Evolutionary conservation across 2,329 filamentous ascomycete genomes (phyloP), one percentile per base, ranked within the genome.

Genomic region (Fusarium nematophilum): DNA sequence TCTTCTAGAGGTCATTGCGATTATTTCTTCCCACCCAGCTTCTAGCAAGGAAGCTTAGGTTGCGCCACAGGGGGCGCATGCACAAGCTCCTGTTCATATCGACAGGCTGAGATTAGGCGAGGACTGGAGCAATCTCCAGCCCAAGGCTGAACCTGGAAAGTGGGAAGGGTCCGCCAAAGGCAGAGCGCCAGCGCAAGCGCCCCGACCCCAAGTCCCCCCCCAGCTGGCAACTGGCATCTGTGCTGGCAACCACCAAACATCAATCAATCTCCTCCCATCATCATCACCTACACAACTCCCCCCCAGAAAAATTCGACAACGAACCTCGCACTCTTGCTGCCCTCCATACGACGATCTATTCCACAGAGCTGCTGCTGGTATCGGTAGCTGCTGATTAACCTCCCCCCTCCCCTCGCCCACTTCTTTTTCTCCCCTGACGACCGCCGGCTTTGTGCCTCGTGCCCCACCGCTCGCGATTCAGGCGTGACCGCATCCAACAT

Each of bases 401-500:
- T 21, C 6, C 10, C n/a, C 34, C 31, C 39, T 27, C 53, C 40
- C 40, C 33, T 48, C 45, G 29, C 36, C 44, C 57, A 40, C 50
- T 57, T 49, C 57, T 54, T 59, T 54, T 60, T 57, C 42, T 58
- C 57, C 53, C 57, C 62, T 64, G 62, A 59, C 63, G 64, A 62
- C 57, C 61, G 66, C 63, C 59, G 52, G 44, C 57, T 69, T 70
- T 66, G 67, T 69, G 66, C 66, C 62, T 67, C 68, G 64, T 70
- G 62, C 67, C 67, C 66, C 64, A 70, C 67, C 62, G 64, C 67
- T 67, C 61, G 65, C 67, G 65, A 69, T 58, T 70, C 64, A 69
- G 59, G 62, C 67, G 65, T 68, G 65, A 68, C 71, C 65, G 64
- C 68, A 73, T 72, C 70, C 53, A 65, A 61, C 64, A 51, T 57